Evolutionary conservation across 345 rosid species (phyloP).

Genomic region (Melaleuca quinquenervia): DNA sequence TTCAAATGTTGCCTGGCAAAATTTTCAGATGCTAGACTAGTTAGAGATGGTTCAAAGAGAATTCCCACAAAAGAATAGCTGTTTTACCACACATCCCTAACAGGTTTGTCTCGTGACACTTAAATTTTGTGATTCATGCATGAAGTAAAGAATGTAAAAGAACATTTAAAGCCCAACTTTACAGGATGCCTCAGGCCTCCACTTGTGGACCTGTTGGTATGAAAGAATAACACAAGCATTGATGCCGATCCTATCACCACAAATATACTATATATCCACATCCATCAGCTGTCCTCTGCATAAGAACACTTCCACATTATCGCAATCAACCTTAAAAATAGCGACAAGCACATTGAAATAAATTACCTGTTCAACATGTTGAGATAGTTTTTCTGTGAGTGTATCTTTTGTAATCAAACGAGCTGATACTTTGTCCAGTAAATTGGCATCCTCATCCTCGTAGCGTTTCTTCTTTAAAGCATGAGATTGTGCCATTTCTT

Average conservation of each 20-base stretch:
- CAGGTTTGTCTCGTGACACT: neutral
- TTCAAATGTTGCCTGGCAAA: neutral
- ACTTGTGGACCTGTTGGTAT: neutral
- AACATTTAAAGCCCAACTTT: neutral
- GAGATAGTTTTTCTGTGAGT: slow-evolving; percentile 56
- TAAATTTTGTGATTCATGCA: neutral
- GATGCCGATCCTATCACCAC: neutral
- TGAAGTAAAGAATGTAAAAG: neutral
- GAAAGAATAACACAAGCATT: neutral
- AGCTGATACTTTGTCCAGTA: slow-evolving; percentile 49
- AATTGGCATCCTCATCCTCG: slow-evolving; percentile 33
- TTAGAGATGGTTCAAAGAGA: neutral
- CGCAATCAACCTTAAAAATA: neutral
- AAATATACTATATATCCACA: neutral
- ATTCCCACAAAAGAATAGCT: neutral
- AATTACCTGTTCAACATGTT: slow-evolving; percentile 80
- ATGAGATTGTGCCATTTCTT: slow-evolving; percentile 55
- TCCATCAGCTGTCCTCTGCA: neutral
- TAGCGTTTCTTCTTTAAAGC: slow-evolving; percentile 47
- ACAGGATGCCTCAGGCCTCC: neutral
- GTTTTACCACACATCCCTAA: neutral
- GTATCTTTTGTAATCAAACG: slow-evolving; percentile 60
- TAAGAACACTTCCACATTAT: neutral
- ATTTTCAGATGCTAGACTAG: neutral
- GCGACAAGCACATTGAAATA: neutral